A percentile compares a stretch with the other conserved stretches of the same genome.
phyloP scores from a whole-genome alignment of 2,329 filamentous ascomycete genomes.

The Penicillium sp. region DNA sequence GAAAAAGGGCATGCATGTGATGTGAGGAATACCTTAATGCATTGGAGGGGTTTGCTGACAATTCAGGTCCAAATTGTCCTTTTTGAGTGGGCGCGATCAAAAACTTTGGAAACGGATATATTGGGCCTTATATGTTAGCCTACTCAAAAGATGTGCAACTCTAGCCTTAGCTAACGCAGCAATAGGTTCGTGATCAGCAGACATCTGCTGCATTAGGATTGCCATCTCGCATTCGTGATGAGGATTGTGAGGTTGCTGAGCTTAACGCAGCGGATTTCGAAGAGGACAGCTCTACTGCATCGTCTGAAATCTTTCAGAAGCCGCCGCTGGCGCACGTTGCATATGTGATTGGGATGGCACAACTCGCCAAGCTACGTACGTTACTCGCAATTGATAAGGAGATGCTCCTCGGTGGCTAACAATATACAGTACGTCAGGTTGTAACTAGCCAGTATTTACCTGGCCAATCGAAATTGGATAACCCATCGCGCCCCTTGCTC shows the following conservation, averaged over 20 bases:
- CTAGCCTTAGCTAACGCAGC: background rate
- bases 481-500: conserved; percentile 20
- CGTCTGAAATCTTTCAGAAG: conserved; percentile 26
- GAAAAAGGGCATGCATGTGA: conserved; percentile 40
- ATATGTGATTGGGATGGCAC: conserved; percentile 38
- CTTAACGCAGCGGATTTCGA: conserved; percentile 38
- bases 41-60: background rate
- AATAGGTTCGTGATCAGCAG: conserved; percentile 46
- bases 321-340: conserved; percentile 32
- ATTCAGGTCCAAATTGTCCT: conserved; percentile 29
- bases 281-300: conserved; percentile 26
- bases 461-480: conserved; percentile 20
- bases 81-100: conserved; percentile 28
- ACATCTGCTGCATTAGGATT: conserved; percentile 44
- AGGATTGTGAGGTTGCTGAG: conserved; percentile 46
- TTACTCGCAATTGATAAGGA: background rate
- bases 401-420: background rate
- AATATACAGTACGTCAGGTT: conserved; percentile 30
- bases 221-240: conserved; percentile 46
- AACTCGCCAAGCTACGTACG: conserved; percentile 36
- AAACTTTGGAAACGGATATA: conserved; percentile 47
- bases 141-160: background rate
- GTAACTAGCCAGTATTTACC: conserved; percentile 38
- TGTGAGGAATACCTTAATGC: conserved; percentile 15
- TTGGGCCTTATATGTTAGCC: conserved; percentile 48